Conservation (phyloP, 2,329 filamentous ascomycete genomes). For the Rutstroemia sydowiana region DNA sequence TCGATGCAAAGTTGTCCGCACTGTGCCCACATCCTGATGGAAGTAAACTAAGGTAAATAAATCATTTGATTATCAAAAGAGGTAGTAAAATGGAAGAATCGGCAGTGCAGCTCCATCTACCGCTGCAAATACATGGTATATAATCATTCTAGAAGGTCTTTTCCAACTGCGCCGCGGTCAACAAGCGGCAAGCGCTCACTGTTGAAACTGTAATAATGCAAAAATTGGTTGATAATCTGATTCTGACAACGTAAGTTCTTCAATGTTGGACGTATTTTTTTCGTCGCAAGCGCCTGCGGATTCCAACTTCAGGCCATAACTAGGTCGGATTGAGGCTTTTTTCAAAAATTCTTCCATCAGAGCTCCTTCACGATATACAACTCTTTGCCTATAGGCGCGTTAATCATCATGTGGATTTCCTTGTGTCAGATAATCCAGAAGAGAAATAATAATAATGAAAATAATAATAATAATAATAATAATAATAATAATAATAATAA, state of each 20-base stretch:
- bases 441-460: not conserved
- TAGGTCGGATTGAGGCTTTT: not conserved
- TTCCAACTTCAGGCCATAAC: not conserved
- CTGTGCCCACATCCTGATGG: not conserved
- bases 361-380: not conserved
- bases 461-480: too few relatives aligned
- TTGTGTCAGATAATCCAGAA: not conserved
- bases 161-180: not conserved
- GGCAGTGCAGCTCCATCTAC: not conserved
- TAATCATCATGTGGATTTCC: not conserved
- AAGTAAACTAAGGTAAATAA: not conserved
- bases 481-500: too few relatives aligned
- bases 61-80: not conserved
- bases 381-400: not conserved
- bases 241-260: constrained; percentile 3
- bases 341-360: not conserved
- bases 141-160: not conserved
- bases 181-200: constrained; percentile 4
- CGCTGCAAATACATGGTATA: not conserved
- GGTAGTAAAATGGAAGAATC: not conserved
- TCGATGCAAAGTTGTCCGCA: not conserved
- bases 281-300: not conserved
- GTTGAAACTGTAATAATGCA: not conserved
- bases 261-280: not conserved
- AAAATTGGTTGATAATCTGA: not conserved